Percentiles rank a stretch among this genome's conserved stretches.
Evolutionary conservation across 495 filamentous ascomycete genomes (phyloP).

Genomic region (Amphirosellinia nigrospora): DNA sequence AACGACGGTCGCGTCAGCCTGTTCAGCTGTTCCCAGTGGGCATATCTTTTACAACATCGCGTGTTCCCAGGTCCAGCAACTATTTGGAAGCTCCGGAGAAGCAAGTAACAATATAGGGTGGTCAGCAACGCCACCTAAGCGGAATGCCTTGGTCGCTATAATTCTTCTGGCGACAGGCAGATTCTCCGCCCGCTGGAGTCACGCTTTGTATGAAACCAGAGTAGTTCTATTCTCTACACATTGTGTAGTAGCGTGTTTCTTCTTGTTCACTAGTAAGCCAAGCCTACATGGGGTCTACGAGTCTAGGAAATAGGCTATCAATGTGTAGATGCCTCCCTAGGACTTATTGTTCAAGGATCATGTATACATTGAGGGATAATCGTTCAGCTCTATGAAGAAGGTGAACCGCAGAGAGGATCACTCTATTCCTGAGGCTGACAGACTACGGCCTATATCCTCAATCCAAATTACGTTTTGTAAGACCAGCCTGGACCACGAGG

Average conservation of each 20-base stretch:
- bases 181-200: neutral
- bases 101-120: neutral
- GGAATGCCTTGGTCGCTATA: neutral
- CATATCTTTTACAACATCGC: neutral
- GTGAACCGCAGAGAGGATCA: neutral
- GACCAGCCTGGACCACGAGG: neutral
- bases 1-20: neutral
- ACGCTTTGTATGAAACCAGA: too few relatives aligned
- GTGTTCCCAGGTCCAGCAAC: neutral
- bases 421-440: neutral
- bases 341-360: too few relatives aligned
- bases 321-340: too few relatives aligned
- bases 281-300: neutral
- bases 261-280: neutral
- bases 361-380: too few relatives aligned
- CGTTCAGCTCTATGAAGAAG: neutral
- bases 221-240: too few relatives aligned
- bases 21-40: neutral
- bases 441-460: too few relatives aligned
- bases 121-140: neutral
- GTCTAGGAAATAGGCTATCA: neutral
- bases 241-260: neutral
- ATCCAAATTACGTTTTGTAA: neutral
- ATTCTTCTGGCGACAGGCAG: neutral
- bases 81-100: neutral